Percentiles rank a stretch among this genome's conserved stretches.
Conservation (phyloP, 768 basidiomycete species). For the Cytidiella melzeri region DNA sequence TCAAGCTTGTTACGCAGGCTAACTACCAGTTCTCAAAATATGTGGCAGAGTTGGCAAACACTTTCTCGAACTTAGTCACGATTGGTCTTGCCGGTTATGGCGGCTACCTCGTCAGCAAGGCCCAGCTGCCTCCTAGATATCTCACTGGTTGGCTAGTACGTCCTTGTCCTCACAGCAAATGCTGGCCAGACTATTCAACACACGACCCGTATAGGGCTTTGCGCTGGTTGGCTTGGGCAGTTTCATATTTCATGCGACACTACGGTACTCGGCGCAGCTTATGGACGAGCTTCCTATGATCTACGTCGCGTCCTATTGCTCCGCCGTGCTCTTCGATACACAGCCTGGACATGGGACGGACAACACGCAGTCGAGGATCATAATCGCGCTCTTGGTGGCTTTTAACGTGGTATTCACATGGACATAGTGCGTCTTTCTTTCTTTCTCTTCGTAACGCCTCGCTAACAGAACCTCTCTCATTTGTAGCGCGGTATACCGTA, state of each 20-base stretch:
- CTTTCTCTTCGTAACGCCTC: not conserved
- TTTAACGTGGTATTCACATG: constrained; percentile 62
- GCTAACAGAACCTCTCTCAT: not conserved
- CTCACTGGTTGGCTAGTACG: constrained; percentile 27
- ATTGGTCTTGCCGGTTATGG: constrained; percentile 40
- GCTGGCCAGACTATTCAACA: not conserved
- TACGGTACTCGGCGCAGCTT: constrained; percentile 70
- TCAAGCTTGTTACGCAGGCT: constrained; percentile 32
- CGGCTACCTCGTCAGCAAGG: constrained; percentile 19
- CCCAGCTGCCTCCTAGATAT: constrained; percentile 33
- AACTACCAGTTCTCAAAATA: constrained; percentile 78
- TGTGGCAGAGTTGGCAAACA: constrained; percentile 72
- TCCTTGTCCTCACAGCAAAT: no score
- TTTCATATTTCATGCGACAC: constrained; percentile 72
- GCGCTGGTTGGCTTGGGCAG: constrained; percentile 71
- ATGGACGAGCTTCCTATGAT: constrained; percentile 84
- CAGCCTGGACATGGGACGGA: constrained; percentile 42
- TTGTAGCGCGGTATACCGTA: constrained; percentile 55
- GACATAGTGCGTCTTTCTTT: constrained; percentile 54
- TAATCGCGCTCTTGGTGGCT: constrained; percentile 29
- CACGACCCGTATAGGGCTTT: constrained; percentile 42
- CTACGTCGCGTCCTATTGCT: constrained; percentile 56
- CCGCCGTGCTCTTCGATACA: constrained; percentile 56
- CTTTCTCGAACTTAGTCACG: constrained; percentile 54
- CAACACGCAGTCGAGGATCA: constrained; percentile 33